These are phyloP conservation scores for Chrysopogon serrulatus DNA, from an alignment of 176 grass and related monocot genomes.

Conservation along the genomic window DNA sequence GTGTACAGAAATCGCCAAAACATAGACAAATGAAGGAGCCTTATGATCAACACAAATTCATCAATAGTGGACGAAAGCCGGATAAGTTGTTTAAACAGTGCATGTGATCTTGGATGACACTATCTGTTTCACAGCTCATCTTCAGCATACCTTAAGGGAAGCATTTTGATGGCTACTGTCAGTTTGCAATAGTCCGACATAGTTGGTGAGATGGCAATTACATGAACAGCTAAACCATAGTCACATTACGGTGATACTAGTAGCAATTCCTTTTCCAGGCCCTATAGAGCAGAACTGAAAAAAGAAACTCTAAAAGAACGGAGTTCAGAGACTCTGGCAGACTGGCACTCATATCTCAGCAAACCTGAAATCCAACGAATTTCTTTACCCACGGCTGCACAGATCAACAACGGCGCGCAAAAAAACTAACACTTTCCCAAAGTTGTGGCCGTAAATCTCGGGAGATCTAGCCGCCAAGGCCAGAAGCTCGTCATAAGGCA, in stretches of 20 bases:
- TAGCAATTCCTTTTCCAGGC: not conserved
- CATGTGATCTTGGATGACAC: not conserved
- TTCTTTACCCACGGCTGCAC: not conserved
- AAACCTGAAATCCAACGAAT: constrained; percentile 18
- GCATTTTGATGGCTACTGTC: not conserved
- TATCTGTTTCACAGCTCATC: not conserved
- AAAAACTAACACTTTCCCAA: not conserved
- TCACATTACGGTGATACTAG: not conserved
- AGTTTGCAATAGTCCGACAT: not conserved
- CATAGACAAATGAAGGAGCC: not conserved
- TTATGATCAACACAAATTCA: not conserved
- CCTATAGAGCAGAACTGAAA: not conserved
- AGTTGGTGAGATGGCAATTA: not conserved
- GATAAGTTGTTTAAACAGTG: not conserved
- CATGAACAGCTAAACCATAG: not conserved
- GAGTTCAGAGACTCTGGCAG: not conserved
- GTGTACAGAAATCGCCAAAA: not conserved
- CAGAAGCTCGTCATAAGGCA: not conserved
- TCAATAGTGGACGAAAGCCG: not conserved
- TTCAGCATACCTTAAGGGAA: not conserved
- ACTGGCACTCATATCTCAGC: not conserved
- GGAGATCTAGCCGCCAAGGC: constrained; percentile 15
- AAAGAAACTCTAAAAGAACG: not conserved
- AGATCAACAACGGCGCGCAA: not conserved
- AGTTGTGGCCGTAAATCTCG: not conserved